Evolutionary conservation across 495 filamentous ascomycete genomes (phyloP).

Genomic region (Endocarpon pusillum): DNA sequence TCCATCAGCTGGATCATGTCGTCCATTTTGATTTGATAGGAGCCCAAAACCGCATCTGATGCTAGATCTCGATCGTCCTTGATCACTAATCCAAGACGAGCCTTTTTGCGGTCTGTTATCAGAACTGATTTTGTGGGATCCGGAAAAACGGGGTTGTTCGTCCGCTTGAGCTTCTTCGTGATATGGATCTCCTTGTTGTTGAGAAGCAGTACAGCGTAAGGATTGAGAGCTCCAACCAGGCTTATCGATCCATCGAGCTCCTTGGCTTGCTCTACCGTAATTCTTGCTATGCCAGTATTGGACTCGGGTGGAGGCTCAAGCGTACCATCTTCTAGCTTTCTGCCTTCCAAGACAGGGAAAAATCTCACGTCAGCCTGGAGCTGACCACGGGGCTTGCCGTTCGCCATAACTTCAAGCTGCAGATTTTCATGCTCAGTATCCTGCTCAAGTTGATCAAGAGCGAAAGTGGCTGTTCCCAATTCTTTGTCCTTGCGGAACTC

Average conservation of each 20-base stretch:
- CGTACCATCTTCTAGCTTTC: constrained; percentile 57
- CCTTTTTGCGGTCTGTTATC: constrained; percentile 78
- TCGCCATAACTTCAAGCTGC: constrained; percentile 65
- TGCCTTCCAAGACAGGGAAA: constrained; percentile 76
- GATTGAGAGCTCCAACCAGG: constrained; percentile 72
- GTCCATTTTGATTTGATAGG: constrained; percentile 84
- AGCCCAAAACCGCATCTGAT: constrained; percentile 71
- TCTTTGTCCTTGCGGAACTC: constrained; percentile 94
- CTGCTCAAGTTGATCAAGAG: constrained; percentile 59
- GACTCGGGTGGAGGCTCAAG: constrained; percentile 66
- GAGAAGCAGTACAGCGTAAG: constrained; percentile 72
- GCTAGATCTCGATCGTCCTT: constrained; percentile 84
- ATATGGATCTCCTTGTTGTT: constrained; percentile 78
- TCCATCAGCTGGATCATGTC: constrained; percentile 83
- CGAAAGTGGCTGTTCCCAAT: constrained; percentile 70
- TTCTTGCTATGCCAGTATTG: constrained; percentile 81
- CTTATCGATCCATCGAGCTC: constrained; percentile 85
- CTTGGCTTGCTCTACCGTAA: constrained; percentile 89
- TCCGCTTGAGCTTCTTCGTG: constrained; percentile 82
- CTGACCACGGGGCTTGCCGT: constrained; percentile 66
- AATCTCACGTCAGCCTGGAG: constrained; percentile 74
- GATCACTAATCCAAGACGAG: constrained; percentile 75
- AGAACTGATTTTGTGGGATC: constrained; percentile 81
- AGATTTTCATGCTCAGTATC: constrained; percentile 70
- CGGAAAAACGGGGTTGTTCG: constrained; percentile 89